A percentile compares a stretch with the other conserved stretches of the same genome.
These are phyloP conservation scores for Epichloe sibirici DNA, from an alignment of 2,329 filamentous ascomycete species.

Conservation along the genomic window DNA sequence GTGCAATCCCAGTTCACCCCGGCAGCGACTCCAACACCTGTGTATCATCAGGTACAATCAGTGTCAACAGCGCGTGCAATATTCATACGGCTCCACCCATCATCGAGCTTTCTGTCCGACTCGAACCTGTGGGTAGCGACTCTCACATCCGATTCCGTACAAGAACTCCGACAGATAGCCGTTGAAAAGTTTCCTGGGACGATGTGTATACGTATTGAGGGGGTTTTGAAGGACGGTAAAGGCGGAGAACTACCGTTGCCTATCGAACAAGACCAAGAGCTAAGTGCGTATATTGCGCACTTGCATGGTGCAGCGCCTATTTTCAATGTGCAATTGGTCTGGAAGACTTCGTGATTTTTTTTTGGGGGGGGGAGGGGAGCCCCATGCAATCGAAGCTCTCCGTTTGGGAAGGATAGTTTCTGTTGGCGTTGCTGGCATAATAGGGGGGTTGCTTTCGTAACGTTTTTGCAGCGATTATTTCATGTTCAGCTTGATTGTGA, in stretches of 20 bases:
- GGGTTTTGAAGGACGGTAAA: slow-evolving; percentile 47
- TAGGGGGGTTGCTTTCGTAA: neutral
- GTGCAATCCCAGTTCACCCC: slow-evolving; percentile 17
- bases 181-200: slow-evolving; percentile 48
- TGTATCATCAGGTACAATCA: slow-evolving; percentile 13
- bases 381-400: neutral
- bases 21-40: slow-evolving; percentile 12
- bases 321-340: slow-evolving; percentile 30
- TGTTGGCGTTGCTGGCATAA: neutral
- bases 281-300: slow-evolving; percentile 59
- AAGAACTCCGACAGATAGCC: slow-evolving; percentile 51
- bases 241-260: slow-evolving; percentile 50
- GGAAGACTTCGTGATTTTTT: slow-evolving; percentile 13
- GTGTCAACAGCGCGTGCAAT: slow-evolving; percentile 35
- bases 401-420: neutral
- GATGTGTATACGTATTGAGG: slow-evolving; percentile 49
- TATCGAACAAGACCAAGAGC: slow-evolving; percentile 59
- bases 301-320: slow-evolving; percentile 34
- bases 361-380: no score
- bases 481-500: no score
- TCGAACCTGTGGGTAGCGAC: slow-evolving; percentile 54
- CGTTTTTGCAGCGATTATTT: no score
- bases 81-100: slow-evolving; percentile 55
- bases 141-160: slow-evolving; percentile 43
- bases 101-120: slow-evolving; percentile 40